phyloP scores from a whole-genome alignment of 192 early-diverging fungal genomes.

The Helicostylum pulchrum region DNA sequence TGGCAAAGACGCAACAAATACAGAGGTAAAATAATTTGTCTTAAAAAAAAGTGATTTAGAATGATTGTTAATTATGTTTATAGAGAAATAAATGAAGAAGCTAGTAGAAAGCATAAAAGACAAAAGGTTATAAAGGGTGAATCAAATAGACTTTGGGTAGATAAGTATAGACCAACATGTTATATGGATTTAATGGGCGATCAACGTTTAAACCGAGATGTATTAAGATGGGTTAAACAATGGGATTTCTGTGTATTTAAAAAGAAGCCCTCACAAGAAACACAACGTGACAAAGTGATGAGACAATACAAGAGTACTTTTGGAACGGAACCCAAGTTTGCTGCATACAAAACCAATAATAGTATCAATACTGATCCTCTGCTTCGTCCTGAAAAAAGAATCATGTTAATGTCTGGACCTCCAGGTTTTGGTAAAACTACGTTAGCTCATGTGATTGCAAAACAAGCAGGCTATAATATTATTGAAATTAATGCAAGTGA shows the following conservation, averaged over 20 bases:
- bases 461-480: constrained; percentile 86
- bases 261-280: constrained; percentile 16
- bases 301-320: constrained; percentile 19
- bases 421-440: constrained; percentile 98
- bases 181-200: constrained; percentile 90
- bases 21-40: constrained; percentile 7
- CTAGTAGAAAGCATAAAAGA: neutral
- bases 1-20: neutral
- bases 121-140: neutral
- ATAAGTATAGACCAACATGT: constrained; percentile 80
- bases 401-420: constrained; percentile 80
- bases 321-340: neutral
- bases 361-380: constrained; percentile 37
- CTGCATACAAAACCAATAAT: neutral
- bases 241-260: constrained; percentile 98
- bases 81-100: neutral
- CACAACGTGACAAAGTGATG: constrained; percentile 23
- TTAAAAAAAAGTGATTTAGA: neutral
- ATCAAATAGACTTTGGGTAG: constrained; percentile 67
- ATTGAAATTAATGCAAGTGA: constrained; percentile 98
- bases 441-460: constrained; percentile 87
- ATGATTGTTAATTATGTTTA: neutral
- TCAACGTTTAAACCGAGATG: constrained; percentile 82
- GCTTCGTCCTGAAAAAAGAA: constrained; percentile 58
- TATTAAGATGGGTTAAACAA: constrained; percentile 90